Percentiles rank a stretch among this genome's conserved stretches.
Evolutionary conservation across 768 basidiomycete genomes (phyloP).

Genomic region (Termitomyces bulborhizus): DNA sequence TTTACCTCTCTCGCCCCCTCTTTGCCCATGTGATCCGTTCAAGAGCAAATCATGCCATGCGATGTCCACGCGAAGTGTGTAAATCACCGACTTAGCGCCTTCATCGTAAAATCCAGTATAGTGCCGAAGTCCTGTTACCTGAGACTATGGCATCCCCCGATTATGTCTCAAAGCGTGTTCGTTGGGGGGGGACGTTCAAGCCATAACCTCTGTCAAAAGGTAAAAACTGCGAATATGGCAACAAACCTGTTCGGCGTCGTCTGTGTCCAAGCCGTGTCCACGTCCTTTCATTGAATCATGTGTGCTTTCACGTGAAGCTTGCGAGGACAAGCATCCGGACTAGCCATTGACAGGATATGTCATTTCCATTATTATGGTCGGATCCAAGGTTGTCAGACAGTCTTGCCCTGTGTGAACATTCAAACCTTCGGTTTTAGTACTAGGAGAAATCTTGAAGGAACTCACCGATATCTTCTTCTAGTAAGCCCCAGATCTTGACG

Average conservation of each 20-base stretch:
- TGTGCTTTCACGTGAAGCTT: neutral
- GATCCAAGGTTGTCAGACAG: neutral
- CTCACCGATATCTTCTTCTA: neutral
- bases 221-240: neutral
- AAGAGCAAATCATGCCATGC: too few relatives aligned
- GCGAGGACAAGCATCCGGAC: neutral
- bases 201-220: neutral
- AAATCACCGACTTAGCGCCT: neutral
- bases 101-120: neutral
- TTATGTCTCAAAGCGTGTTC: neutral
- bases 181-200: too few relatives aligned
- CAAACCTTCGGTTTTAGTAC: too few relatives aligned
- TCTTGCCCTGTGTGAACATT: neutral
- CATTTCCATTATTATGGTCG: neutral
- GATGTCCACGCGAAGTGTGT: neutral
- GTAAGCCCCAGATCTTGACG: neutral
- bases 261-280: neutral
- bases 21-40: neutral
- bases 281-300: neutral
- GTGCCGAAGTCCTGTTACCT: neutral
- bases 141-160: neutral
- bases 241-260: too few relatives aligned
- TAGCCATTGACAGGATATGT: neutral
- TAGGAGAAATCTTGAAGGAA: neutral
- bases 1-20: neutral